These are phyloP conservation scores for Inonotus obliquus DNA, from an alignment of 1,284 basidiomycete species.

Conservation along the genomic window DNA sequence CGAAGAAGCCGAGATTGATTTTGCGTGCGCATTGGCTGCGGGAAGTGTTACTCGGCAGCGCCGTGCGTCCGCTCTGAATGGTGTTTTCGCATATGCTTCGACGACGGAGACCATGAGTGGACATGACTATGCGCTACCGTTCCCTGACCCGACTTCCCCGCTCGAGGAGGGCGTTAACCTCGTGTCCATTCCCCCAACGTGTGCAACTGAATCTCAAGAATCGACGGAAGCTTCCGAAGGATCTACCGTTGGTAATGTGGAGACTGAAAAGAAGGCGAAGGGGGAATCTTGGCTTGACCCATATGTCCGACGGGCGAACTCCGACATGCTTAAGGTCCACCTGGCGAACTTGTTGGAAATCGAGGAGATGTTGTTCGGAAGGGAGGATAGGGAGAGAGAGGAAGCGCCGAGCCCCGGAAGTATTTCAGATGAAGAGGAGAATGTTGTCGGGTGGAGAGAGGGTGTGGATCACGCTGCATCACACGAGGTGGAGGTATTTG, in stretches of 20 bases:
- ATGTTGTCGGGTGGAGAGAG: constrained; percentile 3
- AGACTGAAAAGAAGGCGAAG: not conserved
- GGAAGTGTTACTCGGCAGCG: constrained; percentile 4
- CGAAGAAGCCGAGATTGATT: constrained; percentile 3
- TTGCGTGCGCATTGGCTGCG: constrained; percentile 10
- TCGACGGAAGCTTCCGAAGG: constrained; percentile 26
- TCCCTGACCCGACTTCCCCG: not conserved
- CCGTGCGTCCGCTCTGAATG: not conserved
- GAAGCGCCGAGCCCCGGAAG: constrained; percentile 25
- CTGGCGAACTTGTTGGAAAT: constrained; percentile 35
- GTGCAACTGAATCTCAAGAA: not conserved
- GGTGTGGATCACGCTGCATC: constrained; percentile 7
- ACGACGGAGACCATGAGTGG: not conserved
- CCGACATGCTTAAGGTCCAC: constrained; percentile 31
- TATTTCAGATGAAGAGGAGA: constrained; percentile 4
- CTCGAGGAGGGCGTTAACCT: constrained; percentile 13
- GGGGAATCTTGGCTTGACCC: constrained; percentile 35
- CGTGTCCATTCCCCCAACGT: constrained; percentile 6
- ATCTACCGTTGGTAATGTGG: not conserved
- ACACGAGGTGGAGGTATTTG: constrained; percentile 1
- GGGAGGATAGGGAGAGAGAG: constrained; percentile 24
- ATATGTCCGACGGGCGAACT: constrained; percentile 32
- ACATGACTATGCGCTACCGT: not conserved
- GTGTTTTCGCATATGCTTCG: not conserved
- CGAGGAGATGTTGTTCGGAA: constrained; percentile 32